Conservation (phyloP, 306 rosid species). For the Senna siamea region DNA sequence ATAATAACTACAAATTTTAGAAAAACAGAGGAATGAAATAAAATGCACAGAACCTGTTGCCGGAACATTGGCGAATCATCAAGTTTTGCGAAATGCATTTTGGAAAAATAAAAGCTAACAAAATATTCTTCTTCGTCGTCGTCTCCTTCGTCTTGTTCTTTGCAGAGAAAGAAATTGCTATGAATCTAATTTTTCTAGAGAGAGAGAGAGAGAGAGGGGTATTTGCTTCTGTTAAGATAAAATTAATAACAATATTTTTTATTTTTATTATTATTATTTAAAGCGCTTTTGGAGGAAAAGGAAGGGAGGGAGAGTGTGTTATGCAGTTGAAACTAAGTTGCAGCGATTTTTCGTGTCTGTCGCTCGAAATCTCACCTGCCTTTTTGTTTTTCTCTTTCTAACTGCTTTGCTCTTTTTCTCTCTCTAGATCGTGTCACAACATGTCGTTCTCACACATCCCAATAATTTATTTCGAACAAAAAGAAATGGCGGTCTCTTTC, state of each 20-base stretch:
- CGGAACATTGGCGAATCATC: slow-evolving; percentile 69
- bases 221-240: neutral
- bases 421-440: slow-evolving; percentile 21
- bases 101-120: neutral
- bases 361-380: slow-evolving; percentile 48
- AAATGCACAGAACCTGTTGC: slow-evolving; percentile 49
- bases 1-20: neutral
- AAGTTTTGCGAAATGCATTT: slow-evolving; percentile 59
- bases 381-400: slow-evolving; percentile 21
- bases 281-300: slow-evolving; percentile 49
- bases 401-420: slow-evolving; percentile 7
- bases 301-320: neutral
- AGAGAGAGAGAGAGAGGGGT: neutral
- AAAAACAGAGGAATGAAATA: neutral
- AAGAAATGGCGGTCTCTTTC: too few species aligned
- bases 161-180: slow-evolving; percentile 16
- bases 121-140: slow-evolving; percentile 6
- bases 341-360: slow-evolving; percentile 57
- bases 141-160: neutral
- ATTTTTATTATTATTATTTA: neutral
- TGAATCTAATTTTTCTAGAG: neutral
- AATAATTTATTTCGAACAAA: neutral
- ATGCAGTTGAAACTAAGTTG: slow-evolving; percentile 40
- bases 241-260: neutral
- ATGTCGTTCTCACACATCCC: slow-evolving; percentile 1